These are phyloP conservation scores for Magnolia sinica DNA, from an alignment of 164 flowering plant species.

Conservation along the genomic window DNA sequence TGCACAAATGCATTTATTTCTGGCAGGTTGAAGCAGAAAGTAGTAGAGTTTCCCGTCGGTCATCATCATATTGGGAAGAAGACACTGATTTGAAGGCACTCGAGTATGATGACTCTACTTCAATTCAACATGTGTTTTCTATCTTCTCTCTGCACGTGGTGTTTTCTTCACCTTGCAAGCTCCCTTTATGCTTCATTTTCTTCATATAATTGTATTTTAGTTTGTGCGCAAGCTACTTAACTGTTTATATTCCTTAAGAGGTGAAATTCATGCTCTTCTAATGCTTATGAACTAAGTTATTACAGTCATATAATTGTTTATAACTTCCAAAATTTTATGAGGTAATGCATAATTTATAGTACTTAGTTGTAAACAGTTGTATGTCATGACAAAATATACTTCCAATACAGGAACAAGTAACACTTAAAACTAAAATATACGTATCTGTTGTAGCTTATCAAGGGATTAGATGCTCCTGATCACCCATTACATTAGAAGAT, in stretches of 20 bases:
- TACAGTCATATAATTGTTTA: background rate
- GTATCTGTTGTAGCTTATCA: background rate
- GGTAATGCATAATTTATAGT: background rate
- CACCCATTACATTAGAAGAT: background rate
- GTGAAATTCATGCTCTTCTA: too few species aligned
- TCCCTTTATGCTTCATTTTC: background rate
- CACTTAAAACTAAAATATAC: too few species aligned
- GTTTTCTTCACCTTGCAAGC: background rate
- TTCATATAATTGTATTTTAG: too few species aligned
- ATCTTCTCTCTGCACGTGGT: background rate
- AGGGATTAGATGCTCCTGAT: background rate
- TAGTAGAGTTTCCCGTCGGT: conserved; percentile 68
- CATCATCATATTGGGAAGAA: conserved; percentile 88
- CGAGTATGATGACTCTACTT: conserved; percentile 55
- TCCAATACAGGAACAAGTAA: background rate
- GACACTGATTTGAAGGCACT: conserved; percentile 85
- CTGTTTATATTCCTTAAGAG: too few species aligned
- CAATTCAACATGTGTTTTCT: too few species aligned
- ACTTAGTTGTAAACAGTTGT: background rate
- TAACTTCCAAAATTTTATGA: background rate
- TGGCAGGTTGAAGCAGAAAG: conserved; percentile 86
- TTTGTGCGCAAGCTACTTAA: too few species aligned
- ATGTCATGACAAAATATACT: background rate
- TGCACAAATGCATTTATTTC: background rate
- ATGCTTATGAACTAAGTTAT: too few species aligned